Evolutionary conservation across 345 rosid species (phyloP).

Genomic region (Excoecaria agallocha): DNA sequence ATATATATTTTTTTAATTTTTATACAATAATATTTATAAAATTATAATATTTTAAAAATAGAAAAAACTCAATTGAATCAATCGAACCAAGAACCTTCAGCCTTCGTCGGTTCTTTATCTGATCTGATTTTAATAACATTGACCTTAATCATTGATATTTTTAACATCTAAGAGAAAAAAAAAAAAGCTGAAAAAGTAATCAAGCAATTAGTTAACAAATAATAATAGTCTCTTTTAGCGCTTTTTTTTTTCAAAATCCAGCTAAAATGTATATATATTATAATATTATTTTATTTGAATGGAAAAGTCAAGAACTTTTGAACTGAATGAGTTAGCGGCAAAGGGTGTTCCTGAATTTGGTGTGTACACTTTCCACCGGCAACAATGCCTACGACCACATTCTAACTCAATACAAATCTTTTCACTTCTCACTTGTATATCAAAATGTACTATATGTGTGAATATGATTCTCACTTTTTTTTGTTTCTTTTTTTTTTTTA

Average conservation of each 20-base stretch:
- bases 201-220: background rate
- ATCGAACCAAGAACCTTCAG: too few species aligned
- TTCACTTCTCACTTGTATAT: slow-evolving; percentile 11
- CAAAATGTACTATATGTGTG: slow-evolving; percentile 5
- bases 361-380: slow-evolving; percentile 1
- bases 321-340: background rate
- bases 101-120: too few species aligned
- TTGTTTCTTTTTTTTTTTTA: too few species aligned
- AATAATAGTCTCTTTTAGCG: background rate
- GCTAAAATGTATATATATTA: background rate
- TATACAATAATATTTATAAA: too few species aligned
- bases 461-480: background rate
- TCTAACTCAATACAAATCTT: slow-evolving; percentile 14
- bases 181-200: background rate
- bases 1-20: too few species aligned
- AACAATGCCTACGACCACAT: slow-evolving; percentile 13
- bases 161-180: background rate
- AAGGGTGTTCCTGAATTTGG: slow-evolving; percentile 10
- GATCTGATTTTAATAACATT: too few species aligned
- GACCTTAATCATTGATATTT: background rate
- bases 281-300: background rate
- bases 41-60: too few species aligned
- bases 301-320: slow-evolving; percentile 8
- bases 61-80: too few species aligned
- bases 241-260: background rate